Evolutionary conservation across 805 yeast species (phyloP), one percentile per base, ranked within the genome.

Genomic region (Spathaspora boniae): DNA sequence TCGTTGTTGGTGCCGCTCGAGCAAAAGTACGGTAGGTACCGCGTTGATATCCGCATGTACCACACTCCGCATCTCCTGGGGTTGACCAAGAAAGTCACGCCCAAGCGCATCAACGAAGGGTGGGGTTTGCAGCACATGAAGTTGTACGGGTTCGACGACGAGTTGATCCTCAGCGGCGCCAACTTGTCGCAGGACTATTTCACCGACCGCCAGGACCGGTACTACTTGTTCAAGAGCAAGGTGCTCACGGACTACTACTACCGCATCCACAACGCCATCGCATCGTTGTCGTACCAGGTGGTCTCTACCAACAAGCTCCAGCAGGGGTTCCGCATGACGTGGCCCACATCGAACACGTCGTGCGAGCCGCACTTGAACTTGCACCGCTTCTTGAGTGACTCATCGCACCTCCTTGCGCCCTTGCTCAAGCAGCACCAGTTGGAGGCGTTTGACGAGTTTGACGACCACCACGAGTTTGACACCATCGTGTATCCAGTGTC

Each of bases 71-170:
- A 82, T 43, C 70, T 86, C 46, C 64, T 72, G 26, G 95, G 95
- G 0, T 51, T 86, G 40, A 72, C 76, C 38, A 79, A 80, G 51
- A 46, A 61, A 6, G 30, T 84, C 29, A 70, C 87, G 3, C 98
- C 98, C 0, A 81, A 74, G 40, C 72, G 98, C 43, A 69, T 91
- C 44, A 88, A 89, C 58, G 98, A 93, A 62, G 89, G 94, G 3
- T 76, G 73, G 62, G 98, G 98, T 0, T 70, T 93, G 34, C 98
- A 93, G 58, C 98, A 93, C 54, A 93, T 93, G 98, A 93, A 93
- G 56, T 72, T 93, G 19, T 93, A 93, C 56, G 98, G 98, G 2
- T 80, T 89, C 50, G 98, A 93, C 56, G 78, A 87, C 50, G 96
- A 89, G 53, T 78, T 93, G 27, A 74, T 93, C 14, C 68, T 93